Evolutionary conservation across 2,329 filamentous ascomycete genomes (phyloP), one percentile per base, ranked within the genome.

Genomic region (Lachnellula hyalina): DNA sequence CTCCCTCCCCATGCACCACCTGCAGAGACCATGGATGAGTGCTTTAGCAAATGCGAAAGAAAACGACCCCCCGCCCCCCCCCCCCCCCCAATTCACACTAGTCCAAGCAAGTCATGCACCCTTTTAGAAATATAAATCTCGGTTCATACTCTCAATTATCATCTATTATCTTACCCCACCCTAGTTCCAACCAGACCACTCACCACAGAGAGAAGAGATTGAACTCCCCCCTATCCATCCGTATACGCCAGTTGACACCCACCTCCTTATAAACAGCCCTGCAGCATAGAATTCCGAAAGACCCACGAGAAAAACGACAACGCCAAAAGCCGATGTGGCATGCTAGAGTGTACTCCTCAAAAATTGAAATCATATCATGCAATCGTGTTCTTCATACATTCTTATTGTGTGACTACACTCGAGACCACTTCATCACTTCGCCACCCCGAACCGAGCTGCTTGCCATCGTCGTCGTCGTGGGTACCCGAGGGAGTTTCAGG

Each of bases 361-460:
- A 52, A 55, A 61, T 60, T 51, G 57, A 57, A 21, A 51, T 61
- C 58, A 46, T 58, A 49, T 57, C 46, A 51, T 51, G 49, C 28
- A 21, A 46, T 45, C 36, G 25, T n/a, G 19, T 34, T 41, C 25
- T 36, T 25, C 36, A 14, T 23, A 14, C 6, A 19, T 32, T 32
- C 15, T 64, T 35, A 64, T 53, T 63, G 62, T 25, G 60, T 62
- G n/a, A 63, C 60, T 49, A 61, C 59, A 28, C 54, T 55, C 1
- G 54, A 36, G 7, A 7, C 15, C 8, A 51, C 48, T 17, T 55
- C 49, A 35, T 56, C 55, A 21, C 40, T 58, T 11, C 28, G 28
- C 59, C 62, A 63, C 3, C 45, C 52, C 11, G 58, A 54, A 11
- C 67, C 66, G 14, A 67, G 51, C 35, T 67, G 65, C 50, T 66